phyloP scores from a whole-genome alignment of 495 filamentous ascomycete species.

The Hyaloscypha finlandica region DNA sequence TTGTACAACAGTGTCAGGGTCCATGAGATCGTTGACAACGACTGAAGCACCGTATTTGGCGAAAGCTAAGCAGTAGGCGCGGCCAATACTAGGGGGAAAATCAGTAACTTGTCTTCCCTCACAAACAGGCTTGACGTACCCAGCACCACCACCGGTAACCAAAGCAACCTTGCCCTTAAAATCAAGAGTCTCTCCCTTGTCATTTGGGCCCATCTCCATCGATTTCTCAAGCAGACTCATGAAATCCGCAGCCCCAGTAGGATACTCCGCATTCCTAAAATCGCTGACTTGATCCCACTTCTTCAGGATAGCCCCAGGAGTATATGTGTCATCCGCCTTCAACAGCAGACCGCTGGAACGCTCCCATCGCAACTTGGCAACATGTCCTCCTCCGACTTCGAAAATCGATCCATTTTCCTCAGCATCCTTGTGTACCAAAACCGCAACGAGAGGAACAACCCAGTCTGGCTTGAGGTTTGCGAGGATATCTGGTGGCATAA shows the following conservation, averaged over 20 bases:
- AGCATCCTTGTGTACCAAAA: conserved; percentile 85
- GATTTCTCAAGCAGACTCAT: conserved; percentile 85
- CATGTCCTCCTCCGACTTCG: conserved; percentile 90
- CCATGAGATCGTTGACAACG: conserved; percentile 91
- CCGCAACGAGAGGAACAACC: conserved; percentile 92
- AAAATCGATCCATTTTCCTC: conserved; percentile 86
- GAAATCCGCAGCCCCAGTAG: conserved; percentile 87
- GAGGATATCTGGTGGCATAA: conserved; percentile 95
- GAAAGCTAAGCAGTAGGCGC: conserved; percentile 88
- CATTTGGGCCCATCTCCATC: conserved; percentile 71
- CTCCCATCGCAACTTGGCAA: conserved; percentile 96
- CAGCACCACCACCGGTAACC: conserved; percentile 90
- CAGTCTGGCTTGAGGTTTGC: conserved; percentile 90
- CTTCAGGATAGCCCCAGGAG: conserved; percentile 81
- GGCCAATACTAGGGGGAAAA: conserved; percentile 66
- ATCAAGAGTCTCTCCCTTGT: conserved; percentile 74
- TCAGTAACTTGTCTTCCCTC: background rate
- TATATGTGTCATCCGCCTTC: conserved; percentile 86
- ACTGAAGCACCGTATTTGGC: conserved; percentile 86
- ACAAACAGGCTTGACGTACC: conserved; percentile 44
- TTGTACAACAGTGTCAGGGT: conserved; percentile 89
- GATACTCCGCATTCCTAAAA: conserved; percentile 84
- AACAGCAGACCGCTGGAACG: conserved; percentile 87
- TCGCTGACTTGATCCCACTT: conserved; percentile 88
- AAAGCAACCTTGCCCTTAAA: conserved; percentile 91